These are phyloP conservation scores for Suhomyces maxii DNA, from an alignment of 1,139 yeast genomes.

Conservation along the genomic window DNA sequence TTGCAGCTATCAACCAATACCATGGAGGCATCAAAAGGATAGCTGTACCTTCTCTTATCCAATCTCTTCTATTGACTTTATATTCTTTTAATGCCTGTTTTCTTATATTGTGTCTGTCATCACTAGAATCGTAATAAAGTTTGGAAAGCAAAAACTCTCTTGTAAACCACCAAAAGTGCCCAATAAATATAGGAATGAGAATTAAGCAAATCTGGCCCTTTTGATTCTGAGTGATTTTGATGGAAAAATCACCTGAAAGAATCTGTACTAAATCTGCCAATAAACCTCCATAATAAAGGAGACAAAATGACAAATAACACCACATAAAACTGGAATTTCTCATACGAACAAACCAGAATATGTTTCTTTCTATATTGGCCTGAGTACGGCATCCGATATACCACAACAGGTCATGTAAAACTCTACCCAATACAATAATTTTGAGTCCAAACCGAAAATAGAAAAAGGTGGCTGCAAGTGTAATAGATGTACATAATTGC, in stretches of 20 bases:
- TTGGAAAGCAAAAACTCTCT: constrained; percentile 24
- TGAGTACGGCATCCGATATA: constrained; percentile 33
- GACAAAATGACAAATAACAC: constrained; percentile 20
- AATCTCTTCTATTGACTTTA: constrained; percentile 14
- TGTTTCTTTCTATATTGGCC: constrained; percentile 26
- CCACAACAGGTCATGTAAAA: constrained; percentile 27
- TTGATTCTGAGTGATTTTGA: neutral
- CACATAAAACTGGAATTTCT: constrained; percentile 30
- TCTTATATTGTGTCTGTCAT: constrained; percentile 15
- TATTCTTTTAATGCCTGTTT: constrained; percentile 14
- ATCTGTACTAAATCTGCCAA: constrained; percentile 1
- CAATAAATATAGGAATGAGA: constrained; percentile 22
- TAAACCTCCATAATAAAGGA: constrained; percentile 9
- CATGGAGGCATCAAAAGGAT: constrained; percentile 37
- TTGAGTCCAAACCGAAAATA: constrained; percentile 17
- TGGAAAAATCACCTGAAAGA: constrained; percentile 3
- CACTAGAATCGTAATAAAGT: constrained; percentile 22
- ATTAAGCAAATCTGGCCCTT: constrained; percentile 13
- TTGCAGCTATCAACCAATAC: constrained; percentile 31
- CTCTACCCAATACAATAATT: constrained; percentile 21
- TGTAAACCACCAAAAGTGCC: constrained; percentile 44
- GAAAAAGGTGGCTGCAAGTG: constrained; percentile 18
- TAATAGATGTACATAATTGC: constrained; percentile 27
- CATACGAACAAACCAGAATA: constrained; percentile 30
- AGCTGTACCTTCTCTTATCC: constrained; percentile 15